Base-by-base conservation (phyloP, 179 eudicot genomes). In the Dionaea muscipula region DNA sequence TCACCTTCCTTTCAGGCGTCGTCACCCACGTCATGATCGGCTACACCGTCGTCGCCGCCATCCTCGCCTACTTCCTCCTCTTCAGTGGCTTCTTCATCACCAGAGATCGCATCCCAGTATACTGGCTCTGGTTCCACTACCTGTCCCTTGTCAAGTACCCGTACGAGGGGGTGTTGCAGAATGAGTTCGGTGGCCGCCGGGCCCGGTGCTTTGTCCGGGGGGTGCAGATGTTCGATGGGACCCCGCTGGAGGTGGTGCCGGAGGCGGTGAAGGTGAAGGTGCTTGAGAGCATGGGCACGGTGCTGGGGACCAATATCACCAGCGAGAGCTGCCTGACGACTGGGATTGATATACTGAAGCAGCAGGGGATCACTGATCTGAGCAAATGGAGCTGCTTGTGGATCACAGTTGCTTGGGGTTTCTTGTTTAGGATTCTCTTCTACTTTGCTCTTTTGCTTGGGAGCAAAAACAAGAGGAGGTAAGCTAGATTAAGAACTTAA, bases 41-140 rank as follows among this genome's bases (percentile, higher is more conserved):
- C 0, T 86, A 73, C 75, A 81, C 84, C 0, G 81, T 86, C 1
- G 95, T 86, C 0, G 93, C 78, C 7, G 79, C 93, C 24, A 63
- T 81, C 26, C 51, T 83, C 11, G 88, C 93, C 38, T 77, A 86
- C 60, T 86, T 86, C 53, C 52, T 86, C 38, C 81, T 83, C 35
- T 86, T 86, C 58, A 83, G 93, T 47, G 95, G 95, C 3, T 79
- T 83, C 55, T 86, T 86, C 81, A 81, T 86, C 27, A 64, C 79
- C 9, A 62, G 79, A 0, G 88, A 86, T 23, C 70, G 88, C 9
- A 86, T 86, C 38, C 95, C 93, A 0, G 1, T 56, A 0, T 86
- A 86, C 23, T 86, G 88, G 95, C 41, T 81, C 7, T 86, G 95
- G 95, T 86, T 86, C 59, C 95, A 86, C 36, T 86, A 83, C 54